phyloP scores from a whole-genome alignment of 2,329 filamentous ascomycete species.

The Rutstroemia sp. region DNA sequence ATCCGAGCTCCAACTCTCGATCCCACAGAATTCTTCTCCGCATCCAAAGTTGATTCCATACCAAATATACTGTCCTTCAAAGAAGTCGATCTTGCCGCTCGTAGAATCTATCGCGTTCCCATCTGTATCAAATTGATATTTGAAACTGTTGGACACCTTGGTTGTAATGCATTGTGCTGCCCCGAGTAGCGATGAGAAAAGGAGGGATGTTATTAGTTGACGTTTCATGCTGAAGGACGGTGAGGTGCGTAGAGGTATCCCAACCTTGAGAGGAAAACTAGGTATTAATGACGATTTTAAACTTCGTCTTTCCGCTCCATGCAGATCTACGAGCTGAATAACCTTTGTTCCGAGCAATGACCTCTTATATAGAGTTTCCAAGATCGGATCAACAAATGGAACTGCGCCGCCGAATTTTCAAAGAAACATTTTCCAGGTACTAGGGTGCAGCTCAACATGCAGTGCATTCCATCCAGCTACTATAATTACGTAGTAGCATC shows the following conservation, averaged over 20 bases:
- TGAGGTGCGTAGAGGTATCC: background rate
- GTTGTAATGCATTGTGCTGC: background rate
- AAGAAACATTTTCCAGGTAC: too few relatives aligned
- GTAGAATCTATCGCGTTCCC: constrained; percentile 22
- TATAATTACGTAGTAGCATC: too few relatives aligned
- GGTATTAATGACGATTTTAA: background rate
- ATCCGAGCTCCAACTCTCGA: constrained; percentile 9
- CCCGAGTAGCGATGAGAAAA: background rate
- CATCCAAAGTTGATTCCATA: constrained; percentile 19
- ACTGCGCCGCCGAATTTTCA: too few relatives aligned
- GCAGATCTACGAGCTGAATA: too few relatives aligned
- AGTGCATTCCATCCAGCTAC: too few relatives aligned
- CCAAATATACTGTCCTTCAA: constrained; percentile 19
- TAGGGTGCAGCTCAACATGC: too few relatives aligned
- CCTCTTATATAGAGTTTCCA: too few relatives aligned
- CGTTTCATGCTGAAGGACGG: background rate
- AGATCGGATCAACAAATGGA: too few relatives aligned
- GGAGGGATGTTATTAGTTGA: background rate
- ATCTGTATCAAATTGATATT: constrained; percentile 19
- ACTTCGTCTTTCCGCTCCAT: too few relatives aligned
- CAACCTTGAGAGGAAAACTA: background rate
- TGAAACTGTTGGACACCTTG: background rate
- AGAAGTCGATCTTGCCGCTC: constrained; percentile 22
- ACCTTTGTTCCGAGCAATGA: too few relatives aligned
- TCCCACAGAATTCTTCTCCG: constrained; percentile 19